These are phyloP conservation scores for Pythium rhizo-oryzae DNA, from an alignment of 352 stramenopile genomes.

Conservation along the genomic window DNA sequence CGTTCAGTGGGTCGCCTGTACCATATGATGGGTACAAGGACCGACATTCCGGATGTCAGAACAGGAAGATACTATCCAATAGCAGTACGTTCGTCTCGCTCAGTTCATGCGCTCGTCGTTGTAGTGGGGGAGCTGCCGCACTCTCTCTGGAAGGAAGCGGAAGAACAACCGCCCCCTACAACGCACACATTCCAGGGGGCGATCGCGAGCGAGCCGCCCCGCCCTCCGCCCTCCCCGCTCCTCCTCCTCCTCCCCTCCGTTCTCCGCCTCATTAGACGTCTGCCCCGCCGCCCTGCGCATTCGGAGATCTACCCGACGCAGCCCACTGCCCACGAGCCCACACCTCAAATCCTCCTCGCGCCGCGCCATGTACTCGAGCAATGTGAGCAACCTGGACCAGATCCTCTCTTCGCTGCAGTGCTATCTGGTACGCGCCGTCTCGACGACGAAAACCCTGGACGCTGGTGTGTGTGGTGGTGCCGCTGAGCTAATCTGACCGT, in stretches of 20 bases:
- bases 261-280: too few relatives aligned
- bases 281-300: background rate
- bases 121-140: conserved; percentile 12
- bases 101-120: conserved; percentile 1
- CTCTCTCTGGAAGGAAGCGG: conserved; percentile 6
- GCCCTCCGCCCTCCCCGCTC: background rate
- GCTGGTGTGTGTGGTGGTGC: background rate
- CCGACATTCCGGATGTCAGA: conserved; percentile 6
- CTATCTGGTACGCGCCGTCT: conserved; percentile 53
- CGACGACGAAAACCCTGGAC: too few relatives aligned
- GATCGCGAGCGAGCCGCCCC: background rate
- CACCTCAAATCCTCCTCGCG: background rate
- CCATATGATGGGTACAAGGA: conserved; percentile 18
- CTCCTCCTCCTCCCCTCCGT: background rate
- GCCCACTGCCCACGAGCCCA: background rate
- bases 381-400: conserved; percentile 87
- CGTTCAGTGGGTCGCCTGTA: conserved; percentile 15
- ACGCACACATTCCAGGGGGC: conserved; percentile 5
- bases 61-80: conserved; percentile 14
- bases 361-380: conserved; percentile 76
- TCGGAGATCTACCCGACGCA: background rate
- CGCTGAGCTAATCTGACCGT: too few relatives aligned
- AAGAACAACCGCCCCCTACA: conserved; percentile 21
- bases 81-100: background rate
- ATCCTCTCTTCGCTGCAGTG: conserved; percentile 87